phyloP scores from a whole-genome alignment of 768 basidiomycete species.

The Mycena galopus region DNA sequence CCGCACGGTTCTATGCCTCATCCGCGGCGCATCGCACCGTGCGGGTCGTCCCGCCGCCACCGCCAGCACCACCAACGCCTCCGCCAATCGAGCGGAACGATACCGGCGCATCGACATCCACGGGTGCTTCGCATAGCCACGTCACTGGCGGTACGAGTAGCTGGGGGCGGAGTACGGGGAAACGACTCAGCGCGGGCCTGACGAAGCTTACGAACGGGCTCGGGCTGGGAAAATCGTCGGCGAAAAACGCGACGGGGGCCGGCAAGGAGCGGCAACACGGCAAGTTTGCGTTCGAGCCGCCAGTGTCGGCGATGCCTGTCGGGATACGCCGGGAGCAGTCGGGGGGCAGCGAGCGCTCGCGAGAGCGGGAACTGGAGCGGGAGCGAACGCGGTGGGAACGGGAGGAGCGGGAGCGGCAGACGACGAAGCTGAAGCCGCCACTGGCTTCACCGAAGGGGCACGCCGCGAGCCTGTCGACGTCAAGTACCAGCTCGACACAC shows the following conservation, averaged over 20 bases:
- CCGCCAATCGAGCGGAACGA: slow-evolving; percentile 51
- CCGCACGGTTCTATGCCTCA: slow-evolving; percentile 31
- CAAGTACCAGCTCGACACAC: slow-evolving; percentile 40
- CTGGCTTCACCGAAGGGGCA: slow-evolving; percentile 33
- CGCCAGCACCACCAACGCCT: slow-evolving; percentile 37
- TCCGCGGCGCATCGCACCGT: slow-evolving; percentile 32
- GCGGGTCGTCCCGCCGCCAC: slow-evolving; percentile 37
- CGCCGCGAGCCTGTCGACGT: slow-evolving; percentile 29
- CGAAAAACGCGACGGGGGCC: slow-evolving; percentile 45
- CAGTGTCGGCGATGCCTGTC: slow-evolving; percentile 64
- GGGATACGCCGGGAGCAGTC: slow-evolving; percentile 29
- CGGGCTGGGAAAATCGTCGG: slow-evolving; percentile 45
- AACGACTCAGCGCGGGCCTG: slow-evolving; percentile 71
- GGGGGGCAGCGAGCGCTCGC: slow-evolving; percentile 18
- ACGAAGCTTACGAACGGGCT: slow-evolving; percentile 57
- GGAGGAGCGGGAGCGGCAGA: slow-evolving; percentile 44
- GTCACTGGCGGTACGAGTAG: slow-evolving; percentile 43
- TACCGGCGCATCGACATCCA: slow-evolving; percentile 57
- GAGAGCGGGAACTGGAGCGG: slow-evolving; percentile 36
- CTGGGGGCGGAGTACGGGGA: slow-evolving; percentile 46
- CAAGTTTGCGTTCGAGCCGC: slow-evolving; percentile 77
- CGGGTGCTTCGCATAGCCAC: slow-evolving; percentile 45
- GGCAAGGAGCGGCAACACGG: slow-evolving; percentile 62
- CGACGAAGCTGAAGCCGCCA: slow-evolving; percentile 34
- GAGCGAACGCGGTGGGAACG: slow-evolving; percentile 45